Base-by-base conservation (phyloP, 257 asterid genomes). In the Gardenia jasminoides region DNA sequence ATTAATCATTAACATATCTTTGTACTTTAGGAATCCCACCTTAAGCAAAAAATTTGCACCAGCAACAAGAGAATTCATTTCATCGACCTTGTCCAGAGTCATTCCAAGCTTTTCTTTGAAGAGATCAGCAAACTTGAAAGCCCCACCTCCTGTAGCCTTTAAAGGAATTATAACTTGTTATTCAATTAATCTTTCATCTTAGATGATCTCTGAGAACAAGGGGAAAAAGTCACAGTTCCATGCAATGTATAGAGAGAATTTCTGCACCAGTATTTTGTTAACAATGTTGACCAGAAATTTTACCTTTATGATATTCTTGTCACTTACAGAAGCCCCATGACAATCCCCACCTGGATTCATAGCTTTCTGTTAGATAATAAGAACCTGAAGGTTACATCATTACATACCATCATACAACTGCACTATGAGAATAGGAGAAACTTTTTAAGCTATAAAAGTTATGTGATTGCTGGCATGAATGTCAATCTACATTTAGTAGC, bases 71-170 rank as follows among this genome's bases (percentile, higher is more conserved):
- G 86, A 89, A 86, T 91, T 86, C 99, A 93, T 96, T 84, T 96
- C 99, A 66, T 96, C 99, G 10, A 90, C 97, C 90, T 93, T 96
- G 86, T 96, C 99, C 76, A 96, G 88, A 64, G 88, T 81, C 82
- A 92, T 85, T 72, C 94, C 97, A 81, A 93, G 98, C 87, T 92
- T 93, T 81, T 92, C 95, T 84, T 89, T 92, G 83, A 96, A 92
- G 44, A 96, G 78, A 86, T 93, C 93, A 15, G 97, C 91, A 87
- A 91, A 96, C 81, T 91, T 96, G 83, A 91, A 96, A 43, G 99
- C 97, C 77, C 99, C 99, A 41, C 99, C 99, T 83, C 99, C 99
- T 77, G 99, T 96, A 84, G 98, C 99, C 99, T 96, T 90, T 84
- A 88, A 67, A 83, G 81, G 39, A 84, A 77, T 80, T 43, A 74